Percentiles rank a stretch among this genome's conserved stretches.
Evolutionary conservation across 495 filamentous ascomycete genomes (phyloP).

Genomic region (Tuber calosporum): DNA sequence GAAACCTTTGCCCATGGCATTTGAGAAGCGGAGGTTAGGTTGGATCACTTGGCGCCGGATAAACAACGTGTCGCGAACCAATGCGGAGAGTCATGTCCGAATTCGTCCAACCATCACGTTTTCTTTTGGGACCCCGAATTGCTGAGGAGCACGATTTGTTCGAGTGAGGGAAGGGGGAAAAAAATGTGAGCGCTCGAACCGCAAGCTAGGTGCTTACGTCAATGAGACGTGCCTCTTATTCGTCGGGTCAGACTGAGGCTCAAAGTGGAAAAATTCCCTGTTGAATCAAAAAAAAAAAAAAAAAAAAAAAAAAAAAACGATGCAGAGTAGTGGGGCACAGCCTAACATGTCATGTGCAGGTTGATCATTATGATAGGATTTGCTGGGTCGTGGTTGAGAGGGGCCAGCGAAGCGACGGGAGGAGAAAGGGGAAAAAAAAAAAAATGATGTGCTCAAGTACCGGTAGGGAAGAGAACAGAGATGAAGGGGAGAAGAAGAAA

Average conservation of each 20-base stretch:
- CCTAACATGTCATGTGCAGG: slow-evolving; percentile 19
- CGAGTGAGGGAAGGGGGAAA: slow-evolving; percentile 19
- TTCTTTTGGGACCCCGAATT: not conserved
- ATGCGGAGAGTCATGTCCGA: slow-evolving; percentile 2
- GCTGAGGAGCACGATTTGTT: not conserved
- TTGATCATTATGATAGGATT: slow-evolving; percentile 20
- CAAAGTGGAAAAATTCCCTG: not conserved
- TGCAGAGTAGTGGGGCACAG: slow-evolving; percentile 3
- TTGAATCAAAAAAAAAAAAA: not conserved
- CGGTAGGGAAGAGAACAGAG: not conserved
- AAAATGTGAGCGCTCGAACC: not conserved
- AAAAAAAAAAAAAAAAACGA: not conserved
- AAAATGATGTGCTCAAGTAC: not conserved
- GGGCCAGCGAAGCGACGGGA: slow-evolving; percentile 22
- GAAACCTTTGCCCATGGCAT: not conserved
- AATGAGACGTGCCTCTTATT: not conserved
- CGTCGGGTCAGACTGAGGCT: not conserved
- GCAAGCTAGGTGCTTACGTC: not conserved
- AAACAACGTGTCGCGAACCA: slow-evolving; percentile 2
- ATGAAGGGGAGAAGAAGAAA: not conserved
- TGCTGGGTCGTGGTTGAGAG: slow-evolving; percentile 10
- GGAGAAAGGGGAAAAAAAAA: not conserved
- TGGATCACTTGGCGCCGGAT: not conserved
- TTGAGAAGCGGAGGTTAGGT: not conserved
- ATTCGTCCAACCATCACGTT: slow-evolving; percentile 1